These are phyloP conservation scores for Xerocomus potaroensis DNA, from an alignment of 768 basidiomycete species.

Conservation along the genomic window DNA sequence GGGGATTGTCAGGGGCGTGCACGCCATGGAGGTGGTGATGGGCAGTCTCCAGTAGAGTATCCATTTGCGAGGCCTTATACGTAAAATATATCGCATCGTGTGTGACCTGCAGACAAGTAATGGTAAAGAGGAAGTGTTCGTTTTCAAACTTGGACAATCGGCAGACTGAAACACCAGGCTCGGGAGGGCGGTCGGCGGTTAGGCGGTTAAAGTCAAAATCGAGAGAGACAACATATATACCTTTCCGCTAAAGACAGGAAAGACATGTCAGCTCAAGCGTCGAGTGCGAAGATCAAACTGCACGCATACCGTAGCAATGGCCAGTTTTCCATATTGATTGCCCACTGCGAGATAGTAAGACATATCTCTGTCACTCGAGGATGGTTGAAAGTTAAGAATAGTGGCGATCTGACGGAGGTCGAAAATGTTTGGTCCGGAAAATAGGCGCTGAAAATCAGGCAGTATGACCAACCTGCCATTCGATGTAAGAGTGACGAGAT, in stretches of 20 bases:
- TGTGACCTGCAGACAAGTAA: slow-evolving; percentile 56
- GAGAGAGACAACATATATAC: slow-evolving; percentile 25
- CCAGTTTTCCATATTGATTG: slow-evolving; percentile 35
- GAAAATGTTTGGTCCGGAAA: slow-evolving; percentile 26
- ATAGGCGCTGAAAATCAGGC: slow-evolving; percentile 25
- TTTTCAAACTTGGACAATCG: slow-evolving; percentile 16
- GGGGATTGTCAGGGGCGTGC: neutral
- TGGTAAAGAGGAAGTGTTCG: slow-evolving; percentile 11
- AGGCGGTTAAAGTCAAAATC: slow-evolving; percentile 20
- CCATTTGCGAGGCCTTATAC: slow-evolving; percentile 14
- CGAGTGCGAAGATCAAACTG: no score
- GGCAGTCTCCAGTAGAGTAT: neutral
- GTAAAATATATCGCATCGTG: slow-evolving; percentile 50
- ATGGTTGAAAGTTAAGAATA: slow-evolving; percentile 23
- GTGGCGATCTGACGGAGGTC: slow-evolving; percentile 38
- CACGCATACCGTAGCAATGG: slow-evolving; percentile 42
- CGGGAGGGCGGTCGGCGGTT: slow-evolving; percentile 29
- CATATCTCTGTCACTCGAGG: slow-evolving; percentile 10
- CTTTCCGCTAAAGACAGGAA: slow-evolving; percentile 11
- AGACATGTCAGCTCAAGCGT: neutral
- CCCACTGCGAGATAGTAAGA: slow-evolving; percentile 51
- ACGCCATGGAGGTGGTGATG: neutral
- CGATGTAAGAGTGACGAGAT: slow-evolving; percentile 27
- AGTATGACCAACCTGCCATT: slow-evolving; percentile 26
- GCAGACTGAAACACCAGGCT: slow-evolving; percentile 27